Percentiles rank a stretch among this genome's conserved stretches.
Evolutionary conservation across 192 early-diverging fungal genomes (phyloP).

Genomic region (Coemansia sp.): DNA sequence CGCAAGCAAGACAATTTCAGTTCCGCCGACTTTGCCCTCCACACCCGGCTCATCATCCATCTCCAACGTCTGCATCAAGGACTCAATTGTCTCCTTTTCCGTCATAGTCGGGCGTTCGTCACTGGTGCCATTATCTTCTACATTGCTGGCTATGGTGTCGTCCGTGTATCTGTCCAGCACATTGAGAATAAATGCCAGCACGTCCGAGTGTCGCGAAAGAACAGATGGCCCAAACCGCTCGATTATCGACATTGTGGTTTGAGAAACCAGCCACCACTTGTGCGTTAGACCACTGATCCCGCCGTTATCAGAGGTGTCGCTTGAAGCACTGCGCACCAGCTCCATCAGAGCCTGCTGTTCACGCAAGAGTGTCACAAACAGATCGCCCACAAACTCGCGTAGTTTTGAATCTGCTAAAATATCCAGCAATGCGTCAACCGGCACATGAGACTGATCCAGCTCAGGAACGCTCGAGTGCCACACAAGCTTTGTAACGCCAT

Average conservation of each 20-base stretch:
- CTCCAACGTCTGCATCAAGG: conserved; percentile 5
- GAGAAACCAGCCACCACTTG: conserved; percentile 53
- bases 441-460: conserved; percentile 50
- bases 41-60: background rate
- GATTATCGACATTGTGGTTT: conserved; percentile 59
- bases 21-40: conserved; percentile 42
- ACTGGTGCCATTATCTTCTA: background rate
- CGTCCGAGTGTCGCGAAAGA: conserved; percentile 70
- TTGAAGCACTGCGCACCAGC: conserved; percentile 25
- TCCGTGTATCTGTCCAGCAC: conserved; percentile 55
- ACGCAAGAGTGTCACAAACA: conserved; percentile 76
- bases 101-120: conserved; percentile 1
- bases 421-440: conserved; percentile 64
- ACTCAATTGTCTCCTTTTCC: conserved; percentile 18
- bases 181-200: conserved; percentile 69
- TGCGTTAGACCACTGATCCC: conserved; percentile 4
- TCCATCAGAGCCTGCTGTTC: conserved; percentile 61
- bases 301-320: conserved; percentile 1
- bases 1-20: conserved; percentile 60
- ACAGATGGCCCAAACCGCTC: conserved; percentile 73
- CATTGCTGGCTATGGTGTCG: background rate
- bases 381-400: conserved; percentile 60
- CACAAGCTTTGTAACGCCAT: conserved; percentile 1
- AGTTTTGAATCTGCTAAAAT: conserved; percentile 50
- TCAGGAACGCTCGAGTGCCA: conserved; percentile 8